Conservation (phyloP, 306 rosid species). For the Citrullus mucosospermus region DNA sequence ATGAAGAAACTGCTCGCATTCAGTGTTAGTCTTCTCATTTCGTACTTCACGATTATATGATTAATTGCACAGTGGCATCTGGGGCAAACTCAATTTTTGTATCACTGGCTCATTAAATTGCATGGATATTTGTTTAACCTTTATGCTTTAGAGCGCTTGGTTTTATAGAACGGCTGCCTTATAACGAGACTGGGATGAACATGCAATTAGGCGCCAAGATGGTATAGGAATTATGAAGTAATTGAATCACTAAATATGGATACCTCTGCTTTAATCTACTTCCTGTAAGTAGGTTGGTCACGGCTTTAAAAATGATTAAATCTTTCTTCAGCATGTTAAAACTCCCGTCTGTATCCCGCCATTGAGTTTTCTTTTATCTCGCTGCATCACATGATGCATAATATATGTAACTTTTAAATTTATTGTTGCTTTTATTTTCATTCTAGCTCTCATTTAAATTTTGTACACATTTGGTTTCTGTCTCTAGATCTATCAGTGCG, state of each 20-base stretch:
- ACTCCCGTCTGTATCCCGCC: not conserved
- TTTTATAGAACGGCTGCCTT: not conserved
- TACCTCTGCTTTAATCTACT: not conserved
- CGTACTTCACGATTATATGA: not conserved
- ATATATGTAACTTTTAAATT: not conserved
- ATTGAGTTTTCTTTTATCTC: not conserved
- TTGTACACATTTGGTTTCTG: not conserved
- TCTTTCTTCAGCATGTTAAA: not conserved
- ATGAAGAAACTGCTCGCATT: slow-evolving; percentile 83
- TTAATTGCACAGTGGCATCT: not conserved
- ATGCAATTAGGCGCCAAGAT: not conserved
- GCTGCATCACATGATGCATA: not conserved
- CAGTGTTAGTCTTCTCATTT: slow-evolving; percentile 35
- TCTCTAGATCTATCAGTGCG: not conserved
- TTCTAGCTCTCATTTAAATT: not conserved
- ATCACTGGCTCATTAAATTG: not conserved
- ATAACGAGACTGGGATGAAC: not conserved
- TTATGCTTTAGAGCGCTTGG: not conserved
- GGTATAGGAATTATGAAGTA: not conserved
- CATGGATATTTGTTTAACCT: not conserved
- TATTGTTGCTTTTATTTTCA: not conserved
- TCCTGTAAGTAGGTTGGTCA: not conserved
- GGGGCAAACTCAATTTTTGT: not conserved
- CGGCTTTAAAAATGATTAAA: not conserved
- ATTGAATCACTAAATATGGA: not conserved